Conservation (phyloP, 2,329 filamentous ascomycete species). For the Aspergillus spinulosporus region DNA sequence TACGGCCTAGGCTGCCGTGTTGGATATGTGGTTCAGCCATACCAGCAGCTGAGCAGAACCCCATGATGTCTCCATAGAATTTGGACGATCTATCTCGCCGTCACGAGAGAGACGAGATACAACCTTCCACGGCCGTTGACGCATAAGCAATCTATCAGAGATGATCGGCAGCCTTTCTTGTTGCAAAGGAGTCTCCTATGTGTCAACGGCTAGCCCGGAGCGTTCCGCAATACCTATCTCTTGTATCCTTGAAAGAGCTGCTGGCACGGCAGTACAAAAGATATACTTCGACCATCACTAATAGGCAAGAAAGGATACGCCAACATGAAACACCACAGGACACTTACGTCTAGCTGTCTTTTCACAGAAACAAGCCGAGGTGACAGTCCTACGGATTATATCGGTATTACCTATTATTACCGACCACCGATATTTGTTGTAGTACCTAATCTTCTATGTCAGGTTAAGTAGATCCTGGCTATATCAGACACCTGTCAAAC, state of each 20-base stretch:
- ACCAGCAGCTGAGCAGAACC: neutral
- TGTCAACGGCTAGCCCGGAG: neutral
- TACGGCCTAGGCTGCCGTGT: neutral
- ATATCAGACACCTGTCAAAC: neutral
- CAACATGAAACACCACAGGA: too few relatives aligned
- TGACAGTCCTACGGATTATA: neutral
- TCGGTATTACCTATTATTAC: neutral
- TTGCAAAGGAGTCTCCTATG: neutral
- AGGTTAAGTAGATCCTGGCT: neutral
- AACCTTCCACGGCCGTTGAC: neutral
- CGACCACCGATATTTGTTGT: neutral
- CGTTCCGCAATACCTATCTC: neutral
- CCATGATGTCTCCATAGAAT: neutral
- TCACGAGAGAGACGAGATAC: neutral
- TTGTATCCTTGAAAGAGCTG: neutral
- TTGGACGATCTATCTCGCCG: neutral
- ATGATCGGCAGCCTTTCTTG: slow-evolving; percentile 23
- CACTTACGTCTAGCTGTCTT: too few relatives aligned
- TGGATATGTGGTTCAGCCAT: neutral
- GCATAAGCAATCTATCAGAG: slow-evolving; percentile 22
- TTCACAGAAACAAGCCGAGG: too few relatives aligned
- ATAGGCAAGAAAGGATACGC: too few relatives aligned
- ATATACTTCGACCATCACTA: neutral
- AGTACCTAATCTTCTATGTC: neutral
- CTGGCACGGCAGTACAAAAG: neutral